A percentile compares a stretch with the other conserved stretches of the same genome.
Conservation (phyloP, 116 monocot genomes). For the Thalassia testudinum region DNA sequence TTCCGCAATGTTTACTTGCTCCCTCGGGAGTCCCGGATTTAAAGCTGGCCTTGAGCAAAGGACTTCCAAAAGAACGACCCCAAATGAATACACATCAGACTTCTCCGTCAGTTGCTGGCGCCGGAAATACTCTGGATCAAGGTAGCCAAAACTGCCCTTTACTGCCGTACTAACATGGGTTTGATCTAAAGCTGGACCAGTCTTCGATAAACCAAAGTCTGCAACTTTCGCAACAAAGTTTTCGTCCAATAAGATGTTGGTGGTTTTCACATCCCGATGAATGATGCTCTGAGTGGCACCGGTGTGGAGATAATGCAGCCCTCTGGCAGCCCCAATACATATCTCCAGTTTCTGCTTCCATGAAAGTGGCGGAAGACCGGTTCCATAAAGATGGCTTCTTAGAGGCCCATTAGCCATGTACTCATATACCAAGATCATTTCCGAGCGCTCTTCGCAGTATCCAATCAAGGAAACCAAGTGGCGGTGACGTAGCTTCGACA, state of each 20-base stretch:
- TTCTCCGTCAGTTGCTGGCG: conserved; percentile 44
- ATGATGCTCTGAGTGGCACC: conserved; percentile 57
- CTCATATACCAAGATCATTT: conserved; percentile 66
- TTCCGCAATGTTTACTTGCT: conserved; percentile 49
- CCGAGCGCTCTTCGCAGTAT: conserved; percentile 44
- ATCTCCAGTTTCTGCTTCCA: conserved; percentile 51
- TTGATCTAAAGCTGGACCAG: conserved; percentile 48
- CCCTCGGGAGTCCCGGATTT: conserved; percentile 34
- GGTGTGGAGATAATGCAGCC: conserved; percentile 58
- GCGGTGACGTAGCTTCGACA: conserved; percentile 61
- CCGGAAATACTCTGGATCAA: conserved; percentile 50
- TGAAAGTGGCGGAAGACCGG: conserved; percentile 29
- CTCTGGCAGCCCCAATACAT: conserved; percentile 54
- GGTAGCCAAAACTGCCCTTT: conserved; percentile 48
- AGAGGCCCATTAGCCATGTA: conserved; percentile 68
- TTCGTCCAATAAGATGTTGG: conserved; percentile 58
- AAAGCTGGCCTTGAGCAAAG: conserved; percentile 44
- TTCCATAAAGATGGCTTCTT: conserved; percentile 52
- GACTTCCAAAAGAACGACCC: conserved; percentile 45
- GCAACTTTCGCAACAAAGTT: conserved; percentile 50
- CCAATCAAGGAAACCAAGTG: conserved; percentile 61
- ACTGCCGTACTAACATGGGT: conserved; percentile 65
- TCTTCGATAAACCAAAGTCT: conserved; percentile 55
- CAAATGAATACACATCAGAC: conserved; percentile 52
- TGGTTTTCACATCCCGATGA: conserved; percentile 64